Conservation (phyloP, 2,329 filamentous ascomycete species). For the Hypoxylon sp. region DNA sequence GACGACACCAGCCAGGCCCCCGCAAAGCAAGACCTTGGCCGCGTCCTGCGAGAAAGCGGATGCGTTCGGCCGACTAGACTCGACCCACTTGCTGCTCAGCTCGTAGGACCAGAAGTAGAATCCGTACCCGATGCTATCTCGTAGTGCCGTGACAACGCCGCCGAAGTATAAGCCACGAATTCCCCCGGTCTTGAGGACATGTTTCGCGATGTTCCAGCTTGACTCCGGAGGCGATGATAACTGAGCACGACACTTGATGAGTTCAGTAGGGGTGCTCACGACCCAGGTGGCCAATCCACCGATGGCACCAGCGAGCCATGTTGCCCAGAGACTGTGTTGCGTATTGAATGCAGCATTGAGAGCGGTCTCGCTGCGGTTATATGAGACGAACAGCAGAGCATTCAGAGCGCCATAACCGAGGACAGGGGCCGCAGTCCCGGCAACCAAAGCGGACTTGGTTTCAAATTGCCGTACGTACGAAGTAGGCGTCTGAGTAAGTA, state of each 20-base stretch:
- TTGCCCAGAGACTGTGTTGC: slow-evolving; percentile 71
- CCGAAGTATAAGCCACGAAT: slow-evolving; percentile 84
- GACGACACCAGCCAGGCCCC: slow-evolving; percentile 86
- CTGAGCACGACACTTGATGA: slow-evolving; percentile 91
- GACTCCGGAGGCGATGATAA: slow-evolving; percentile 67
- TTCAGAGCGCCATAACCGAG: slow-evolving; percentile 93
- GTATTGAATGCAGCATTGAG: slow-evolving; percentile 62
- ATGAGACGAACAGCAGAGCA: slow-evolving; percentile 89
- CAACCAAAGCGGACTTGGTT: slow-evolving; percentile 60
- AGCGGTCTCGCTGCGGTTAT: slow-evolving; percentile 83
- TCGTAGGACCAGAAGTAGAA: slow-evolving; percentile 98
- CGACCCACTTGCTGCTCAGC: slow-evolving; percentile 74
- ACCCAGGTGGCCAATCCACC: slow-evolving; percentile 89
- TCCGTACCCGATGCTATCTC: slow-evolving; percentile 93
- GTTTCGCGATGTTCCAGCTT: slow-evolving; percentile 74
- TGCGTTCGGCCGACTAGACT: slow-evolving; percentile 41
- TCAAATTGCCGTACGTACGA: slow-evolving; percentile 55
- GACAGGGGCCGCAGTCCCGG: slow-evolving; percentile 86
- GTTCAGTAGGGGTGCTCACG: slow-evolving; percentile 88
- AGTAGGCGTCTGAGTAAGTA: slow-evolving; percentile 44
- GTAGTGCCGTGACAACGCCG: slow-evolving; percentile 82
- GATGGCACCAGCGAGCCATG: slow-evolving; percentile 84
- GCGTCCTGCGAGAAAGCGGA: slow-evolving; percentile 61
- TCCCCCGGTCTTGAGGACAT: slow-evolving; percentile 70
- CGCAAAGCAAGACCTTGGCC: slow-evolving; percentile 81